Evolutionary conservation across 2,329 filamentous ascomycete genomes (phyloP), one percentile per base, ranked within the genome.

Genomic region (Neonectria coccinea): DNA sequence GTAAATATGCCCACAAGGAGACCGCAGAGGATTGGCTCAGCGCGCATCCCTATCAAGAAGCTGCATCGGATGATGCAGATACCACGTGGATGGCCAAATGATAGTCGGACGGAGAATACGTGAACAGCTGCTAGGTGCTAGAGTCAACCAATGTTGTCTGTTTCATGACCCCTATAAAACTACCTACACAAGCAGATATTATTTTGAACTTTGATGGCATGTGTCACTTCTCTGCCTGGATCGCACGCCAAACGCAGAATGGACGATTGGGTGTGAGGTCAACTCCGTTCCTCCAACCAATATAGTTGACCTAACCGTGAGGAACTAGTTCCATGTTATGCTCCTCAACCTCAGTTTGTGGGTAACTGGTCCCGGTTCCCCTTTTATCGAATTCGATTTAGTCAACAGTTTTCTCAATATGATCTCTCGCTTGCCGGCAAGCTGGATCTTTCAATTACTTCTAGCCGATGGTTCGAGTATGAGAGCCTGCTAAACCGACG

Each of bases 61-160:
- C 67, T 7, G 31, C 64, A 2, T 16, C 57, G n/a, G 66, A 70
- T 47, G 62, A 69, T 39, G 54, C 20, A 5, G 62, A 69, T 36
- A 4, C 9, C 0, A 16, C 57, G 20, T 69, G 65, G 67, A 58
- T 36, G 59, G 39, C 39, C n/a, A 42, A 20, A 20, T 20, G n/a
- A 42, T 20, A 11, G 39, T 42, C 12, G 16, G 36, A 8, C 6
- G 36, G 36, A 39, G 2, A 16, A 16, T 39, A 39, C 14, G 5
- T 39, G 7, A n/a, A 39, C 16, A 4, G 14, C 5, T 39, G 6
- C 36, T 39, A 12, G 5, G 5, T 12, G 33, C 33, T 16, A 7
- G 16, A 39, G 14, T 39, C 14, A 39, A 39, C 33, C 33, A 16
- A 36, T n/a, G 14, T 39, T n/a, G 14, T 8, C 7, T 39, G 6